Evolutionary conservation across 2,329 filamentous ascomycete species (phyloP).

Genomic region (Microthyrium microscopicum): DNA sequence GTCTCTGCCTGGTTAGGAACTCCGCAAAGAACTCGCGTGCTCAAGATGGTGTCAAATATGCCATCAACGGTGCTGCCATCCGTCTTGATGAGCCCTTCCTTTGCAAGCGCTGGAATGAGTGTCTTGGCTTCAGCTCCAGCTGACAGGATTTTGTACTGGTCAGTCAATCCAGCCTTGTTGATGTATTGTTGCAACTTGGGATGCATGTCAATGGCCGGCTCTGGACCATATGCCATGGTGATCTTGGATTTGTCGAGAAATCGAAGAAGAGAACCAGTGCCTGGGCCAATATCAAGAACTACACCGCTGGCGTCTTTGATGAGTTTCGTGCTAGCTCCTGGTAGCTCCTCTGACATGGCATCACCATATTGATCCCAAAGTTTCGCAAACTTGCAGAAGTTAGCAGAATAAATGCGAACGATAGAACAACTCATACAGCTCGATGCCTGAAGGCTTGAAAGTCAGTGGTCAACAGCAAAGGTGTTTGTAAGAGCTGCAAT

Average conservation of each 20-base stretch:
- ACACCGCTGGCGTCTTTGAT: slow-evolving; percentile 16
- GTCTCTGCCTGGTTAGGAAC: slow-evolving; percentile 32
- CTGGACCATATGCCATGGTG: slow-evolving; percentile 34
- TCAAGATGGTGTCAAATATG: slow-evolving; percentile 38
- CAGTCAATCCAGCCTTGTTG: slow-evolving; percentile 22
- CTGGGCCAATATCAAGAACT: slow-evolving; percentile 29
- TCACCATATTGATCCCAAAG: slow-evolving; percentile 12
- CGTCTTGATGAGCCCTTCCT: slow-evolving; percentile 22
- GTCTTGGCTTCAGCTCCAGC: slow-evolving; percentile 30
- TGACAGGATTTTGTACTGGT: slow-evolving; percentile 32
- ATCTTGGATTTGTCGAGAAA: slow-evolving; percentile 28
- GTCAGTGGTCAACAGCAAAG: slow-evolving; percentile 4
- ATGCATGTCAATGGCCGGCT: slow-evolving; percentile 34
- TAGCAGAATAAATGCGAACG: too few relatives aligned
- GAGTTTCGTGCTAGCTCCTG: slow-evolving; percentile 15
- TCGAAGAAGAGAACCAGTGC: slow-evolving; percentile 33
- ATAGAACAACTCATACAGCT: too few relatives aligned
- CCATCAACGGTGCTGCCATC: slow-evolving; percentile 16
- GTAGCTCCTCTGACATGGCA: slow-evolving; percentile 21
- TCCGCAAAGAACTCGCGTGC: slow-evolving; percentile 37
- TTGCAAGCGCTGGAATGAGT: slow-evolving; percentile 27
- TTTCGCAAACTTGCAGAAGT: too few relatives aligned
- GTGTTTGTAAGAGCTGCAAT: slow-evolving; percentile 2
- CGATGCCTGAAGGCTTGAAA: slow-evolving; percentile 5
- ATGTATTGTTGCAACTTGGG: slow-evolving; percentile 25